Base-by-base conservation (phyloP, 2,329 filamentous ascomycete species). In the Trichoderma atroviride region DNA sequence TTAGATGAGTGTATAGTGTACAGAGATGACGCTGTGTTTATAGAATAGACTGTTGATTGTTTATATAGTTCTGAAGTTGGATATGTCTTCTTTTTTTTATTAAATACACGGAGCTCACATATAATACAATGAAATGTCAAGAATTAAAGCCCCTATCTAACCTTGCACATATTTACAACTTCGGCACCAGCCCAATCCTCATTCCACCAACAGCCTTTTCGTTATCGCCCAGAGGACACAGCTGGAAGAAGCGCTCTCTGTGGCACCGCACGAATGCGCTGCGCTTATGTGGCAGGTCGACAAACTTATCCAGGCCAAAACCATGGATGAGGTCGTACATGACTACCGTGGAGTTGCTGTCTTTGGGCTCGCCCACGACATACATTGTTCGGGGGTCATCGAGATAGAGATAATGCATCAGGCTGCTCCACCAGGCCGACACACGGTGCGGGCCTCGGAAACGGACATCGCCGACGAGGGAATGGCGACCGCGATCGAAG, bases 251-350 rank as follows among this genome's bases (percentile, higher is more conserved):
- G 69, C 89, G 83, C 77, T 90, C 88, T 9, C 90, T 82, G 62
- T 86, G 86, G 74, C 89, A 90, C 70, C 84, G 83, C 76, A 91
- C 85, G 71, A 92, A 85, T 2, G 88, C 89, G 69, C 89, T 90
- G 33, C 91, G 85, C 82, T 93, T 92, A 74, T 92, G 88, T 5
- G 89, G 89, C 71, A 93, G 79, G 73, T 93, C 91, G 71, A 92
- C 87, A 71, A 92, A 88, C 79, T 91, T 91, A 74, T 91, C 88
- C 47, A 93, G 82, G 7, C 88, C 87, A 74, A 93, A 90, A 1
- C 91, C 91, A 74, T 92, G 89, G 62, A 90, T 87, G 66, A 92
- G 86, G 74, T 94, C 91, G 78, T 94, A 94, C 71, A 89, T 88
- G 69, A 94, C 82, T 16, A 94, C 89, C 0, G 88, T 91, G 33